Conservation (phyloP, 176 grass and related monocot species). For the Cenchrus purpureus region DNA sequence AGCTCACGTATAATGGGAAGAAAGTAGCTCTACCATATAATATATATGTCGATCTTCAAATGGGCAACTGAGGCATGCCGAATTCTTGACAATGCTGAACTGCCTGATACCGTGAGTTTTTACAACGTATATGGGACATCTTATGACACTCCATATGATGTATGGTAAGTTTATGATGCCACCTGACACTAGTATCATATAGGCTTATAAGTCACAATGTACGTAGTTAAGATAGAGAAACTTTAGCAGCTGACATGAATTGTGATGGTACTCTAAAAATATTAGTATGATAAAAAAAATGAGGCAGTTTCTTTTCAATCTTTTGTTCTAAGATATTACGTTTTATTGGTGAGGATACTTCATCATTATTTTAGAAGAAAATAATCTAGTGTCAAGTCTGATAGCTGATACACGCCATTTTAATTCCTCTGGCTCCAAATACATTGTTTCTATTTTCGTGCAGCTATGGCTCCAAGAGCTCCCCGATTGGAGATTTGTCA, state of each 20-base stretch:
- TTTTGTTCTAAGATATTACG: not conserved
- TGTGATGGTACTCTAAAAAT: not conserved
- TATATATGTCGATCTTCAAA: conserved; percentile 70
- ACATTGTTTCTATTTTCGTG: conserved; percentile 11
- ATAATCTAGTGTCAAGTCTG: not conserved
- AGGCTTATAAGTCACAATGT: not conserved
- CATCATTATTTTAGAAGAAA: not conserved
- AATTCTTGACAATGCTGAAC: conserved; percentile 76
- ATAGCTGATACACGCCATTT: not conserved
- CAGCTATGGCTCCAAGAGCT: conserved; percentile 93
- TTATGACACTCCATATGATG: conserved; percentile 77
- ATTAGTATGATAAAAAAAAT: not conserved
- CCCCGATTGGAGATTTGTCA: conserved; percentile 76
- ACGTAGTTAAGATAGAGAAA: not conserved
- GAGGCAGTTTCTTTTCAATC: not conserved
- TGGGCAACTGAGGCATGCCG: conserved; percentile 72
- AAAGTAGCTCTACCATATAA: conserved; percentile 81
- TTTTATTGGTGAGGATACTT: not conserved
- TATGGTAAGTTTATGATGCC: conserved; percentile 66
- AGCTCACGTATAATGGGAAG: conserved; percentile 89
- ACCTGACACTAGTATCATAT: not conserved
- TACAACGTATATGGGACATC: conserved; percentile 80
- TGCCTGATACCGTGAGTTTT: conserved; percentile 78
- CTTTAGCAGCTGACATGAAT: not conserved
- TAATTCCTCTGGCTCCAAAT: conserved; percentile 19